Conservation (phyloP, 2,329 filamentous ascomycete genomes). For the Colletotrichum plurivorum region DNA sequence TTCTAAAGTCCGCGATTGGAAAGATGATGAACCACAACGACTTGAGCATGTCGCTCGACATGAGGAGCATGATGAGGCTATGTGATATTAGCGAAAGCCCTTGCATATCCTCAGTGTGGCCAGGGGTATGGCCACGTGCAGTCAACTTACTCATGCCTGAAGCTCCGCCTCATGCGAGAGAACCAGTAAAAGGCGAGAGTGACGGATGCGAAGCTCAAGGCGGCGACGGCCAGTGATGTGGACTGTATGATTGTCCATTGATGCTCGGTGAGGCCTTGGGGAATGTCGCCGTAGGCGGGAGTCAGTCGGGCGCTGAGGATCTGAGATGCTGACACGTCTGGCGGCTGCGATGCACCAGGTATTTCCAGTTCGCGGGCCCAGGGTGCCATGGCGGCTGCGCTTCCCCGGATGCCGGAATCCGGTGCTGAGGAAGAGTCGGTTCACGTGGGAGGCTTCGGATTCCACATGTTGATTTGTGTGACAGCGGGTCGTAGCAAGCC, state of each 20-base stretch:
- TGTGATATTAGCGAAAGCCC: constrained; percentile 40
- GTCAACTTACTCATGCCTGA: constrained; percentile 76
- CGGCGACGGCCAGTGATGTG: constrained; percentile 56
- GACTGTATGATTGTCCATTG: constrained; percentile 38
- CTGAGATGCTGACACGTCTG: constrained; percentile 13
- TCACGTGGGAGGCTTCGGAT: constrained; percentile 39
- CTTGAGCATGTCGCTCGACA: constrained; percentile 81
- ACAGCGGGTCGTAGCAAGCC: neutral
- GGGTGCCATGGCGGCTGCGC: constrained; percentile 35
- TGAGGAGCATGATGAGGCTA: constrained; percentile 81
- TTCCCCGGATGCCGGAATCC: constrained; percentile 15
- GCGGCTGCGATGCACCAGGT: constrained; percentile 12
- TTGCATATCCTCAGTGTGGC: neutral
- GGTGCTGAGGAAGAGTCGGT: constrained; percentile 11
- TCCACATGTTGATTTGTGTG: constrained; percentile 33
- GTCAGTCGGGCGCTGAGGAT: constrained; percentile 5
- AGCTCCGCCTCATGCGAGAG: constrained; percentile 78
- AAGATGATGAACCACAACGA: constrained; percentile 78
- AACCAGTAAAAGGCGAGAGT: constrained; percentile 79
- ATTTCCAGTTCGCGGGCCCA: constrained; percentile 23
- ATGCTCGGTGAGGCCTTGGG: constrained; percentile 29
- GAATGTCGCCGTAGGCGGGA: constrained; percentile 24
- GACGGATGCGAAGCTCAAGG: constrained; percentile 70
- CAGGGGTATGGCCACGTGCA: neutral
- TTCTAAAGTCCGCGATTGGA: constrained; percentile 69